phyloP scores from a whole-genome alignment of 768 basidiomycete species.

The Lenzites betulinus region DNA sequence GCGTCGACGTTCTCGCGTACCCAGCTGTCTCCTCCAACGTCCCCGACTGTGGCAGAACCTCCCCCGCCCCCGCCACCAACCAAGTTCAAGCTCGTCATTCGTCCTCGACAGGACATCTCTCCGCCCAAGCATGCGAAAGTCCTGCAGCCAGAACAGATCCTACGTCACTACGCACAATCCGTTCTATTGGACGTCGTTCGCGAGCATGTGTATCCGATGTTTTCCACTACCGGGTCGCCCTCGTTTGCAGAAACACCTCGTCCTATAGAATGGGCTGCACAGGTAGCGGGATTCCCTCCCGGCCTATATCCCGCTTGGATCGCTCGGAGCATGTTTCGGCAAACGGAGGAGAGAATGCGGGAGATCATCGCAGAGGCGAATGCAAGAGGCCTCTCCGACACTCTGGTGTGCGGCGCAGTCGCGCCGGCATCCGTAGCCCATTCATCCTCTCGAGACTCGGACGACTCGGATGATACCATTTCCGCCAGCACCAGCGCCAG shows the following conservation, averaged over 20 bases:
- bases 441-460: constrained; percentile 1
- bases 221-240: constrained; percentile 11
- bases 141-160: constrained; percentile 26
- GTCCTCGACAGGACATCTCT: constrained; percentile 20
- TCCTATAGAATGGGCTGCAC: constrained; percentile 12
- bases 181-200: constrained; percentile 69
- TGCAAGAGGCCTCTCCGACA: constrained; percentile 3
- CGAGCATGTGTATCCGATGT: constrained; percentile 44
- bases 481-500: constrained; percentile 13
- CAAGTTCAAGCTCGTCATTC: constrained; percentile 23
- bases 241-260: background rate
- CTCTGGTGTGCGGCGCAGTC: background rate
- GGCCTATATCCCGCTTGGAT: constrained; percentile 57
- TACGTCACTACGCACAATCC: constrained; percentile 66
- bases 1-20: constrained; percentile 24
- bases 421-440: background rate
- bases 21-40: constrained; percentile 28
- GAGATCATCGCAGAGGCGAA: constrained; percentile 19
- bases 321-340: constrained; percentile 54
- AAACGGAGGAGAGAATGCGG: constrained; percentile 38
- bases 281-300: constrained; percentile 16
- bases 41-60: constrained; percentile 34
- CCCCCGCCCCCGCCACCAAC: constrained; percentile 20
- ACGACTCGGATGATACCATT: constrained; percentile 15
- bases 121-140: constrained; percentile 21